A percentile compares a stretch with the other conserved stretches of the same genome.
These are phyloP conservation scores for Talaromyces adpressus DNA, from an alignment of 495 filamentous ascomycete species.

Conservation along the genomic window DNA sequence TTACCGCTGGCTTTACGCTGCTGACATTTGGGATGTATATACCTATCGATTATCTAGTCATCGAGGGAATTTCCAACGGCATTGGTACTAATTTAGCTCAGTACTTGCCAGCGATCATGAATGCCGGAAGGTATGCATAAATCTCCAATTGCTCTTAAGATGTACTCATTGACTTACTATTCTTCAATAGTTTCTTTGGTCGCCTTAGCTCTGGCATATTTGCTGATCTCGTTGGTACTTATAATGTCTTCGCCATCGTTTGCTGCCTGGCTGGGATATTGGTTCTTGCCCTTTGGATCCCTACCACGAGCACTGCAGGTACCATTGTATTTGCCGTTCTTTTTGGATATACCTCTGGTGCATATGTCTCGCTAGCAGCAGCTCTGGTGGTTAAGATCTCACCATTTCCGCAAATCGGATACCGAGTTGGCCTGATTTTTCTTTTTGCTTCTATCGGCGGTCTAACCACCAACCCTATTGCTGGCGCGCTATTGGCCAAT, in stretches of 20 bases:
- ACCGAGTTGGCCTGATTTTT: constrained; percentile 17
- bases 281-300: constrained; percentile 27
- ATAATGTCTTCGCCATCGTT: constrained; percentile 23
- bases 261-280: constrained; percentile 17
- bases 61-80: constrained; percentile 44
- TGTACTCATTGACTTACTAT: constrained; percentile 6
- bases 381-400: constrained; percentile 23
- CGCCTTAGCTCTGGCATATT: constrained; percentile 12
- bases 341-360: constrained; percentile 27
- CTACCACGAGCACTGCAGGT: constrained; percentile 11
- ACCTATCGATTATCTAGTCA: constrained; percentile 65
- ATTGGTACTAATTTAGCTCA: constrained; percentile 49
- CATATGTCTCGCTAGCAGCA: constrained; percentile 20
- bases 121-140: constrained; percentile 50
- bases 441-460: constrained; percentile 19
- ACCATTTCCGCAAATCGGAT: constrained; percentile 16
- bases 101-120: constrained; percentile 67
- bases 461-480: constrained; percentile 60
- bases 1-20: not conserved
- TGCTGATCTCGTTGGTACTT: constrained; percentile 21
- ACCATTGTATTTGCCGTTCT: constrained; percentile 21
- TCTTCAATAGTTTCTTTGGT: constrained; percentile 23
- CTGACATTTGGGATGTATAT: constrained; percentile 42
- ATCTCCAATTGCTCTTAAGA: not conserved
- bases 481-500: constrained; percentile 32